Percentiles rank a stretch among this genome's conserved stretches.
These are phyloP conservation scores for Aschersonia sp. DNA, from an alignment of 2,329 filamentous ascomycete species.

Conservation along the genomic window DNA sequence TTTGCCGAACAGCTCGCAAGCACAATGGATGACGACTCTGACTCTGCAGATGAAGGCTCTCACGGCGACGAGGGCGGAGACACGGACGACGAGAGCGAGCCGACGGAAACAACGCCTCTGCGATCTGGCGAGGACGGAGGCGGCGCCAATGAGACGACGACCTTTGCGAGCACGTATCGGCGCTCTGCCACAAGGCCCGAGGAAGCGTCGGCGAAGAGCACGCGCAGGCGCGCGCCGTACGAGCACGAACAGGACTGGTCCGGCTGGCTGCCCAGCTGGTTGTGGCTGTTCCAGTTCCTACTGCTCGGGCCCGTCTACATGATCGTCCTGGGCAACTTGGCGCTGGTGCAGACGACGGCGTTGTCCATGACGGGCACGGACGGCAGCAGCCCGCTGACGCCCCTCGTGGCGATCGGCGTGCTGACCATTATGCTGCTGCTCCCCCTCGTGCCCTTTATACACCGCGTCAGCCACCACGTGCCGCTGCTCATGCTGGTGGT, in stretches of 20 bases:
- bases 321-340: conserved; percentile 63
- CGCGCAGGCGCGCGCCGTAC: conserved; percentile 29
- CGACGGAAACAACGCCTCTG: conserved; percentile 42
- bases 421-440: conserved; percentile 59
- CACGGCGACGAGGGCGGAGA: conserved; percentile 12
- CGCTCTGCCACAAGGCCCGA: conserved; percentile 24
- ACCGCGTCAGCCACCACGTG: conserved; percentile 71
- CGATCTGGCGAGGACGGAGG: conserved; percentile 18
- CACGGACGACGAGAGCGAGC: conserved; percentile 13
- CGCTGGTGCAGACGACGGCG: conserved; percentile 55
- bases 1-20: conserved; percentile 47
- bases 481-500: conserved; percentile 63
- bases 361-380: conserved; percentile 74
- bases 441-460: conserved; percentile 70
- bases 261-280: conserved; percentile 60
- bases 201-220: conserved; percentile 8
- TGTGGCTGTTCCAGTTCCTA: conserved; percentile 79
- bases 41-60: conserved; percentile 16
- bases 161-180: conserved; percentile 41
- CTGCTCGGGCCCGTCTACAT: conserved; percentile 65
- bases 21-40: conserved; percentile 28
- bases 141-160: conserved; percentile 25
- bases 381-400: conserved; percentile 55
- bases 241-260: conserved; percentile 79
- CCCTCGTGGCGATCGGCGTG: conserved; percentile 55